Percentiles rank a stretch among this genome's conserved stretches.
These are phyloP conservation scores for Begonia peltatifolia DNA, from an alignment of 306 rosid genomes.

Conservation along the genomic window DNA sequence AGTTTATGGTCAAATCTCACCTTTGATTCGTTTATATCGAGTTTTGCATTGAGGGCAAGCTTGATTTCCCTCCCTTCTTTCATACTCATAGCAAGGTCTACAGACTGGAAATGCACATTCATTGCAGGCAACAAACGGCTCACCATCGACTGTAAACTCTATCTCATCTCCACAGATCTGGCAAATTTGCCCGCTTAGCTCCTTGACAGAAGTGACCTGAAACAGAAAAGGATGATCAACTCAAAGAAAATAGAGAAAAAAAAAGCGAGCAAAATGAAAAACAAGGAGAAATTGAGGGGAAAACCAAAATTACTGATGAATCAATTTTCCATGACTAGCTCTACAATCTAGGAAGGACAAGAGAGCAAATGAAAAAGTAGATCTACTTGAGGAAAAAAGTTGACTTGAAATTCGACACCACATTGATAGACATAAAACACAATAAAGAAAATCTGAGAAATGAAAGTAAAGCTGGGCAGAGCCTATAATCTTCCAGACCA, in stretches of 20 bases:
- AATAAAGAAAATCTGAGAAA: too few species aligned
- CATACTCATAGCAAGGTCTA: slow-evolving; percentile 83
- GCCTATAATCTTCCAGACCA: too few species aligned
- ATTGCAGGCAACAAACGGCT: slow-evolving; percentile 84
- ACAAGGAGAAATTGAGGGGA: not conserved
- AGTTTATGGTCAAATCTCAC: slow-evolving; percentile 13
- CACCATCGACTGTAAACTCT: slow-evolving; percentile 61
- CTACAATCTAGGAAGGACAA: too few species aligned
- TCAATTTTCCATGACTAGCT: too few species aligned
- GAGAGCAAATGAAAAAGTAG: not conserved
- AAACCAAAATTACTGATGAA: slow-evolving; percentile 5
- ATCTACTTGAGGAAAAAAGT: slow-evolving; percentile 8
- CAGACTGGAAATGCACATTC: slow-evolving; percentile 96
- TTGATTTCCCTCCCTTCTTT: slow-evolving; percentile 90
- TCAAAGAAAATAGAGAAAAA: slow-evolving; percentile 7
- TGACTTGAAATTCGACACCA: slow-evolving; percentile 8
- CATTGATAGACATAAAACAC: not conserved
- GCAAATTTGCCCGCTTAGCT: slow-evolving; percentile 73
- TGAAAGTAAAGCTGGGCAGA: not conserved
- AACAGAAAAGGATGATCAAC: slow-evolving; percentile 9
- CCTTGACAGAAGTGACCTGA: slow-evolving; percentile 62
- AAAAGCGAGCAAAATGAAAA: not conserved
- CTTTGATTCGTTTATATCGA: slow-evolving; percentile 73
- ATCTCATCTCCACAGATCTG: slow-evolving; percentile 95
- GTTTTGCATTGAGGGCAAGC: slow-evolving; percentile 92